Evolutionary conservation across 2,329 filamentous ascomycete species (phyloP).

Genomic region (Seiridium cupressi): DNA sequence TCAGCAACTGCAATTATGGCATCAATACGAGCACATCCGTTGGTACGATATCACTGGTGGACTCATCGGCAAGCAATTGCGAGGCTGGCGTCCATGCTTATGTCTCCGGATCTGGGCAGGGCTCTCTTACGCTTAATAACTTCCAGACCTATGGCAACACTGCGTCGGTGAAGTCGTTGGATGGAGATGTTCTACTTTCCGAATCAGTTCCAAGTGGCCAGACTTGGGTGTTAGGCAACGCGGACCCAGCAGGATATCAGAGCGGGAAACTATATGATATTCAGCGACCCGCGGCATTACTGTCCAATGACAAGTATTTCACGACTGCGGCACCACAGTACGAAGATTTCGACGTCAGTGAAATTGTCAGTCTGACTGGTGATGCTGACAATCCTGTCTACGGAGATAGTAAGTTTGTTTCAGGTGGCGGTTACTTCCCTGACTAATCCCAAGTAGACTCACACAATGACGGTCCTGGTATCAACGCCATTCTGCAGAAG

Average conservation of each 20-base stretch:
- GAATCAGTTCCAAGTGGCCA: conserved; percentile 19
- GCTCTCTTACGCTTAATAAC: conserved; percentile 27
- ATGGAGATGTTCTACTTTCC: conserved; percentile 13
- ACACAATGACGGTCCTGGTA: conserved; percentile 28
- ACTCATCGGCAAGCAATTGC: conserved; percentile 24
- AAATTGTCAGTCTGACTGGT: conserved; percentile 44
- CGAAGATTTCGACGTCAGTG: conserved; percentile 32
- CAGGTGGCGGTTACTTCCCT: too few relatives aligned
- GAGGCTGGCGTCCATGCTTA: conserved; percentile 23
- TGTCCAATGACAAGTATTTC: conserved; percentile 35
- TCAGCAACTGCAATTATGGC: conserved; percentile 26
- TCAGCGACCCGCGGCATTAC: conserved; percentile 24
- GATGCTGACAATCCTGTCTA: conserved; percentile 35
- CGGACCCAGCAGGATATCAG: conserved; percentile 12
- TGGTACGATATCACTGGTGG: conserved; percentile 26
- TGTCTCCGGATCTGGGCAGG: conserved; percentile 21
- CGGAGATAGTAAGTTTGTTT: conserved; percentile 28
- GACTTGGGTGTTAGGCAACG: conserved; percentile 27
- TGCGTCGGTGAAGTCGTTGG: conserved; percentile 19
- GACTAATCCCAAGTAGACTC: conserved; percentile 15
- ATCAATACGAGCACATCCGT: conserved; percentile 25
- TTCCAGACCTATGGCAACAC: conserved; percentile 19
- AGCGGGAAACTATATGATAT: conserved; percentile 27
- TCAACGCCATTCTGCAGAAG: conserved; percentile 28
- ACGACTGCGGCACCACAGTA: conserved; percentile 39